phyloP scores from a whole-genome alignment of 23 red algal genomes.

The Gracilariopsis chorda region DNA sequence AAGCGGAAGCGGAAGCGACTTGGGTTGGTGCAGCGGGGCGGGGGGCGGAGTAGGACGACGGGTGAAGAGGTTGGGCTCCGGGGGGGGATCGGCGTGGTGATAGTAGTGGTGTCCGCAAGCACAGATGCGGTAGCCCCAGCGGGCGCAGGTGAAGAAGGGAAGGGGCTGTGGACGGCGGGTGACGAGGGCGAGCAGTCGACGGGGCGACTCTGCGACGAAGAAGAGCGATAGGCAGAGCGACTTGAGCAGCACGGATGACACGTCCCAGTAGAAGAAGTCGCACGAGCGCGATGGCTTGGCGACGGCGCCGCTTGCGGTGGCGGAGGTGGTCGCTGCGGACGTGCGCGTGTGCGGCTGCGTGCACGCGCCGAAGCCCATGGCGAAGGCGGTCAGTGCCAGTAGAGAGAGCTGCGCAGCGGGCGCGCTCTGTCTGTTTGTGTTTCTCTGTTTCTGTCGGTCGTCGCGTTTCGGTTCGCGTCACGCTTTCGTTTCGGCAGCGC shows the following conservation, averaged over 20 bases:
- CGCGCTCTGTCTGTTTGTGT: too few relatives aligned
- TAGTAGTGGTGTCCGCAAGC: conserved; percentile 64
- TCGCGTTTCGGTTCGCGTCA: too few relatives aligned
- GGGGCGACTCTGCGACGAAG: conserved; percentile 30
- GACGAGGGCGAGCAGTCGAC: background rate
- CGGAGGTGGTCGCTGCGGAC: background rate
- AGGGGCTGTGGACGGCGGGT: conserved; percentile 13
- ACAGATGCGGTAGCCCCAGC: conserved; percentile 60
- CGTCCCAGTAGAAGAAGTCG: conserved; percentile 57
- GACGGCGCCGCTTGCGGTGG: background rate
- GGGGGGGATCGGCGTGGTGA: conserved; percentile 9
- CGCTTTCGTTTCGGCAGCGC: too few relatives aligned
- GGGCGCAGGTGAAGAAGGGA: conserved; percentile 28
- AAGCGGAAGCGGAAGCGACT: background rate
- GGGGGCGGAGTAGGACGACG: background rate
- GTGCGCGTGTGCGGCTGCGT: background rate
- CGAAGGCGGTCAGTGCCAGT: background rate
- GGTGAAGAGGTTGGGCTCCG: background rate
- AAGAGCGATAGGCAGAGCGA: conserved; percentile 18
- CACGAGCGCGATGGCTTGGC: background rate
- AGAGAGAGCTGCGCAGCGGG: background rate
- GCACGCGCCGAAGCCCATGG: conserved; percentile 6
- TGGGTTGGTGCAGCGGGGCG: background rate
- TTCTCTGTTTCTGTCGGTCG: too few relatives aligned
- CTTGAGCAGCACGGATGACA: conserved; percentile 22